These are phyloP conservation scores for Carex scoparia DNA, from an alignment of 176 grass and related monocot genomes.

Conservation along the genomic window DNA sequence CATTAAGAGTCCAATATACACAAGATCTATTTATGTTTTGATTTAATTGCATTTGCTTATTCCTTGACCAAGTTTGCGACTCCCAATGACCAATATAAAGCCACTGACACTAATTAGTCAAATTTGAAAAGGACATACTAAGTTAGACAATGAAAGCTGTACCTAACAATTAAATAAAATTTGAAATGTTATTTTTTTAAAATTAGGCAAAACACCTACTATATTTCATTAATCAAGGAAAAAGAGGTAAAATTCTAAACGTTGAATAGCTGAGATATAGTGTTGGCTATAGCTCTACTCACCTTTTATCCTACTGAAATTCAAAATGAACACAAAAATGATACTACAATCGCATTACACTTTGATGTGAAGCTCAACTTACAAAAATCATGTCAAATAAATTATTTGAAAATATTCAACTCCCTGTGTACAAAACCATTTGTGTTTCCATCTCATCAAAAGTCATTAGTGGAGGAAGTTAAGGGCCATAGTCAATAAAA, in stretches of 20 bases:
- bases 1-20: not conserved
- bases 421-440: not conserved
- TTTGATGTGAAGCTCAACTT: not conserved
- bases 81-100: not conserved
- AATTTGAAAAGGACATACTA: not conserved
- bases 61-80: not conserved
- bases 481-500: not conserved
- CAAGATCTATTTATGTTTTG: not conserved
- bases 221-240: too few species aligned
- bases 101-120: not conserved
- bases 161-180: not conserved
- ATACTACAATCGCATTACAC: not conserved
- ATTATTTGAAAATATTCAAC: not conserved
- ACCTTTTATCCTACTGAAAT: not conserved
- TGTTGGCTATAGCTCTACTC: not conserved
- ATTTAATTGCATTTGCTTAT: not conserved
- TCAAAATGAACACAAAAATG: not conserved
- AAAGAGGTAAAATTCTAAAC: too few species aligned
- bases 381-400: not conserved
- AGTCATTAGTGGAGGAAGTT: not conserved
- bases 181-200: not conserved
- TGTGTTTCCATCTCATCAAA: not conserved
- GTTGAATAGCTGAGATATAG: not conserved
- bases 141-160: not conserved
- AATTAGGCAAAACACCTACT: too few species aligned